A percentile compares a stretch with the other conserved stretches of the same genome.
phyloP scores from a whole-genome alignment of 225 moss, liverwort and hornwort species.

The Sphagnum contortum region DNA sequence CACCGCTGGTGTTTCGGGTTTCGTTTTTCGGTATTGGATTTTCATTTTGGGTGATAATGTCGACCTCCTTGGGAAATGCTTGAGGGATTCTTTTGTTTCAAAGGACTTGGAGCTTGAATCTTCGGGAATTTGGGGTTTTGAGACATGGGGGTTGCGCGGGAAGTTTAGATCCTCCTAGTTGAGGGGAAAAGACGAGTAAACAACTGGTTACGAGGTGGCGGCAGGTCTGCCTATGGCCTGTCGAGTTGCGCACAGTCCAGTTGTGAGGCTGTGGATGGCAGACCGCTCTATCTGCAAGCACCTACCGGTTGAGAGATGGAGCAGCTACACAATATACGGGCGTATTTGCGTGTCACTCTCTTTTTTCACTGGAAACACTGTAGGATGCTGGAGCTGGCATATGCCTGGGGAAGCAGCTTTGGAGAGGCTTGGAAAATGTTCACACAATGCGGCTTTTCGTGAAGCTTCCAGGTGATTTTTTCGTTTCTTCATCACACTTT shows the following conservation, averaged over 20 bases:
- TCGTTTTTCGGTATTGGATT: too few relatives aligned
- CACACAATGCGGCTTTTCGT: slow-evolving; percentile 2
- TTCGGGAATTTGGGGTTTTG: too few relatives aligned
- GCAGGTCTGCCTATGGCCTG: slow-evolving; percentile 42
- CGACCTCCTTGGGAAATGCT: too few relatives aligned
- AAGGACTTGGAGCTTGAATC: too few relatives aligned
- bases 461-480: slow-evolving; percentile 13
- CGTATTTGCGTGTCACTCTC: too few relatives aligned
- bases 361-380: neutral
- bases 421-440: slow-evolving; percentile 12
- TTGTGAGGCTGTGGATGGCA: slow-evolving; percentile 44
- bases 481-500: neutral
- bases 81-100: too few relatives aligned
- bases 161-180: too few relatives aligned
- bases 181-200: too few relatives aligned
- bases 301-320: slow-evolving; percentile 26
- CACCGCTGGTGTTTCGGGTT: too few relatives aligned
- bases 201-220: slow-evolving; percentile 9
- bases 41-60: too few relatives aligned
- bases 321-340: slow-evolving; percentile 1
- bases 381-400: slow-evolving; percentile 11
- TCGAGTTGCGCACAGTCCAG: slow-evolving; percentile 23
- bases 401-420: neutral
- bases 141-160: too few relatives aligned
- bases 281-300: slow-evolving; percentile 28